Percentiles rank a stretch among this genome's conserved stretches.
These are phyloP conservation scores for Suillus hirtellus DNA, from an alignment of 768 basidiomycete species.

Conservation along the genomic window DNA sequence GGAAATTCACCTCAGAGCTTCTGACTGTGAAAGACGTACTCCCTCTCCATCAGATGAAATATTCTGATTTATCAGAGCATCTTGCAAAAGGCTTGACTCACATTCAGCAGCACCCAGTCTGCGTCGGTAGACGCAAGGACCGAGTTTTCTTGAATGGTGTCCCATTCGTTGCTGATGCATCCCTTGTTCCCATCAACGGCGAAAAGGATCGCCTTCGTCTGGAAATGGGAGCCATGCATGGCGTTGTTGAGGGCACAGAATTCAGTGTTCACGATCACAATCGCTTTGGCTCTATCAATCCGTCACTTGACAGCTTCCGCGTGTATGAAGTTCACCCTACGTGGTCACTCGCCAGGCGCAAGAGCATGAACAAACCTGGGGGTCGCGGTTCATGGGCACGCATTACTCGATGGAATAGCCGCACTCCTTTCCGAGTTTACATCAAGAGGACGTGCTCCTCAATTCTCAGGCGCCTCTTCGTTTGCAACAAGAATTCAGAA, in stretches of 20 bases:
- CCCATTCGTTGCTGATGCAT: slow-evolving; percentile 53
- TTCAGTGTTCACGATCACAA: slow-evolving; percentile 65
- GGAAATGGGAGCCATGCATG: slow-evolving; percentile 61
- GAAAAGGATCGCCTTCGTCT: slow-evolving; percentile 46
- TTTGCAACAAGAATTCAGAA: slow-evolving; percentile 29
- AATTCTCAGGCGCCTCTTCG: slow-evolving; percentile 48
- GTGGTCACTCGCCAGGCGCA: slow-evolving; percentile 53
- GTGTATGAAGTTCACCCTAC: slow-evolving; percentile 57
- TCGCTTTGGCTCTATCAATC: slow-evolving; percentile 56
- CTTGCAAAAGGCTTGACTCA: slow-evolving; percentile 41
- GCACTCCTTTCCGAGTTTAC: slow-evolving; percentile 53
- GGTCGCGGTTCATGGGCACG: slow-evolving; percentile 54
- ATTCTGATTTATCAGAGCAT: slow-evolving; percentile 45
- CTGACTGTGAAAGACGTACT: slow-evolving; percentile 45
- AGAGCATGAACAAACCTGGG: slow-evolving; percentile 34
- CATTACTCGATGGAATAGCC: slow-evolving; percentile 55
- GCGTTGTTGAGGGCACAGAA: slow-evolving; percentile 62
- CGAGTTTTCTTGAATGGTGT: slow-evolving; percentile 55
- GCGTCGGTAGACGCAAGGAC: slow-evolving; percentile 48
- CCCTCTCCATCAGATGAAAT: slow-evolving; percentile 57
- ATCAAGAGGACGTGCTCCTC: slow-evolving; percentile 49
- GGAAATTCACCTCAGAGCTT: slow-evolving; percentile 59
- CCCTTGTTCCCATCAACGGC: slow-evolving; percentile 46
- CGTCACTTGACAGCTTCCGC: slow-evolving; percentile 48
- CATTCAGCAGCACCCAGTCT: slow-evolving; percentile 46